Conservation (phyloP, 805 yeast species). For the Kazachstania psychrophila region DNA sequence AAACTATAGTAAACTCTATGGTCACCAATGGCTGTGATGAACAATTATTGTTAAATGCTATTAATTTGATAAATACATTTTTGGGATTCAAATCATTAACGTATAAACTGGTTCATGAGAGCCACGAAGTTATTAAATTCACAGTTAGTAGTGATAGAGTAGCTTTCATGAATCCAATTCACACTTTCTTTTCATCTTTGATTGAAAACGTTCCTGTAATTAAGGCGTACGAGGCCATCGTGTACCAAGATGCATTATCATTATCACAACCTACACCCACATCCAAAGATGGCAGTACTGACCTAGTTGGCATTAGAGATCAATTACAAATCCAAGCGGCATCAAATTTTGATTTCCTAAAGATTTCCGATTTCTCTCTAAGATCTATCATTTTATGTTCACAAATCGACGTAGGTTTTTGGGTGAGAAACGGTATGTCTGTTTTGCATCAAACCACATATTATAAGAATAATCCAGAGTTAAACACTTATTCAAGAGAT, state of each 20-base stretch:
- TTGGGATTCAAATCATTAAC: conserved; percentile 19
- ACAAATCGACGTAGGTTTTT: conserved; percentile 54
- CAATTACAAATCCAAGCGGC: not conserved
- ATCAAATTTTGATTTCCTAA: conserved; percentile 31
- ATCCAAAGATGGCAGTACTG: too few relatives aligned
- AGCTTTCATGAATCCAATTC: conserved; percentile 53
- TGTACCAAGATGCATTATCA: conserved; percentile 8
- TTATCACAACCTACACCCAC: too few relatives aligned
- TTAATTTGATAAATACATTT: conserved; percentile 30
- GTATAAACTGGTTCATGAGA: conserved; percentile 19
- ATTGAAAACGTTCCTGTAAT: conserved; percentile 24
- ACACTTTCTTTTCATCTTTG: conserved; percentile 41
- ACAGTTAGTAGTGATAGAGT: conserved; percentile 42
- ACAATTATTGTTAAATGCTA: conserved; percentile 25
- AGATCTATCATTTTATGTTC: conserved; percentile 51
- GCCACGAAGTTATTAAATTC: conserved; percentile 27
- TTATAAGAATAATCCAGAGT: conserved; percentile 40
- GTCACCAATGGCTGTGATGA: conserved; percentile 11
- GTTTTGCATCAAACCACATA: conserved; percentile 42
- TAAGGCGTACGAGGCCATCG: conserved; percentile 16
- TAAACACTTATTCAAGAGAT: conserved; percentile 61
- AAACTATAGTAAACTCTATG: conserved; percentile 28
- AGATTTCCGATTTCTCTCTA: conserved; percentile 47
- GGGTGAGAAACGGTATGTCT: conserved; percentile 66
- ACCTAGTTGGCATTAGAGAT: not conserved